Conservation (phyloP, 208 protist genomes). For the Crithidia bombi region DNA sequence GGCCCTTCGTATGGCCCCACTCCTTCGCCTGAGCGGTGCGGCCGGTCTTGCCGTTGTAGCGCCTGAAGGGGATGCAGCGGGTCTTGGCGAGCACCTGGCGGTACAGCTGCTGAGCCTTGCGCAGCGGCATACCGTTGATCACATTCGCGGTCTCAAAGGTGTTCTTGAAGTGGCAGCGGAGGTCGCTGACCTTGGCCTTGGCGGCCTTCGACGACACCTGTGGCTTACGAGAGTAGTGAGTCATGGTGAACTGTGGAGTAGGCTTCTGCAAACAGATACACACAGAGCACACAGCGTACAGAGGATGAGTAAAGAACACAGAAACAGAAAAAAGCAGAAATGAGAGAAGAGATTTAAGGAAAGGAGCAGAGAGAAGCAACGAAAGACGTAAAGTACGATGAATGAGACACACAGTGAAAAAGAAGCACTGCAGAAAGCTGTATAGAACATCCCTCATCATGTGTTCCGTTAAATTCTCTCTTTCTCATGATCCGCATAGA, state of each 20-base stretch:
- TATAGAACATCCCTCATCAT: too few relatives aligned
- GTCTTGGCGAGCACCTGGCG: constrained; percentile 94
- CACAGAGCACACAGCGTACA: neutral
- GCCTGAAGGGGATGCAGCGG: constrained; percentile 95
- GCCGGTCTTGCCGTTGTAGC: constrained; percentile 93
- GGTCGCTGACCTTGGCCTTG: constrained; percentile 89
- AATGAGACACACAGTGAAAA: too few relatives aligned
- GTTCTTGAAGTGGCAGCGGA: constrained; percentile 96
- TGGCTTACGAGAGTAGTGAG: constrained; percentile 92
- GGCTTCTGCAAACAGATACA: neutral
- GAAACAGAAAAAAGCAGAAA: neutral
- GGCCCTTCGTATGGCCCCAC: constrained; percentile 91
- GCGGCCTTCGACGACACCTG: constrained; percentile 89
- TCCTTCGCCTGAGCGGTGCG: constrained; percentile 94
- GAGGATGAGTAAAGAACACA: neutral
- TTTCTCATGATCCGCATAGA: too few relatives aligned
- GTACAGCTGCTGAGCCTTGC: constrained; percentile 94
- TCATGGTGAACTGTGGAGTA: constrained; percentile 52
- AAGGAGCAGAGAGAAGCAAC: too few relatives aligned
- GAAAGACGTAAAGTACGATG: too few relatives aligned
- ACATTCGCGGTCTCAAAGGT: constrained; percentile 94
- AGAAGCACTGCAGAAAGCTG: too few relatives aligned
- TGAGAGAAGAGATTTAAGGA: neutral
- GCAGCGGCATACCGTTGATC: constrained; percentile 92
- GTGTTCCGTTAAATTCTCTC: too few relatives aligned